Evolutionary conservation across 345 rosid genomes (phyloP).

Genomic region (Ceriops decandra): DNA sequence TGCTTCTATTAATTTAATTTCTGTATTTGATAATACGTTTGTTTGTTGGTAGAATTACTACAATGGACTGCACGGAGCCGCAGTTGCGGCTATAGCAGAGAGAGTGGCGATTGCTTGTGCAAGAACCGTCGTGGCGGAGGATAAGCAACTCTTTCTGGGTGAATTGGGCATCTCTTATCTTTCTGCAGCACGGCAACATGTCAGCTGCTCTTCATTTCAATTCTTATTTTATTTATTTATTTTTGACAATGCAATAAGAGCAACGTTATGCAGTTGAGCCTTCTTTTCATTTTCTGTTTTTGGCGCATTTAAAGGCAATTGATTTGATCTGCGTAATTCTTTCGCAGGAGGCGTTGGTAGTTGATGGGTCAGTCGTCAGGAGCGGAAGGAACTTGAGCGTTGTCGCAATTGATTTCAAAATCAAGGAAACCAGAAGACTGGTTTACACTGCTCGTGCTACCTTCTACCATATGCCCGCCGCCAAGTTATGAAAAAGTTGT

Average conservation of each 20-base stretch:
- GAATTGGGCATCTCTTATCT: constrained; percentile 69
- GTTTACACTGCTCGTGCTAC: constrained; percentile 56
- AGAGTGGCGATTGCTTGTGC: constrained; percentile 62
- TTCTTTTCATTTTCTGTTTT: background rate
- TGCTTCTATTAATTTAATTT: too few species aligned
- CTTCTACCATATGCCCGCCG: constrained; percentile 42
- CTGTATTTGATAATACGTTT: background rate
- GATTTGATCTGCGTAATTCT: background rate
- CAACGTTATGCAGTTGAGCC: too few species aligned
- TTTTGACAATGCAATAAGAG: background rate
- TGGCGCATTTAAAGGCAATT: too few species aligned
- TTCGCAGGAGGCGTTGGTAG: constrained; percentile 46
- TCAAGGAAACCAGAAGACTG: constrained; percentile 48
- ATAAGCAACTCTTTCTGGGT: constrained; percentile 57
- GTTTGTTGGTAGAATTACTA: constrained; percentile 2
- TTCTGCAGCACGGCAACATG: constrained; percentile 43
- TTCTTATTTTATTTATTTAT: background rate
- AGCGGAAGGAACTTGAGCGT: constrained; percentile 72
- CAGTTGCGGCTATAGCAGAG: constrained; percentile 62
- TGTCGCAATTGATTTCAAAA: constrained; percentile 51
- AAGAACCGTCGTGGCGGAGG: constrained; percentile 52
- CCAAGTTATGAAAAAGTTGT: constrained; percentile 46
- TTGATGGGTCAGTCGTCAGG: constrained; percentile 57
- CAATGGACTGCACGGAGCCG: constrained; percentile 62
- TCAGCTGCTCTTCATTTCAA: constrained; percentile 9